Evolutionary conservation across 495 filamentous ascomycete genomes (phyloP).

Genomic region (Talaromyces borbonicus): DNA sequence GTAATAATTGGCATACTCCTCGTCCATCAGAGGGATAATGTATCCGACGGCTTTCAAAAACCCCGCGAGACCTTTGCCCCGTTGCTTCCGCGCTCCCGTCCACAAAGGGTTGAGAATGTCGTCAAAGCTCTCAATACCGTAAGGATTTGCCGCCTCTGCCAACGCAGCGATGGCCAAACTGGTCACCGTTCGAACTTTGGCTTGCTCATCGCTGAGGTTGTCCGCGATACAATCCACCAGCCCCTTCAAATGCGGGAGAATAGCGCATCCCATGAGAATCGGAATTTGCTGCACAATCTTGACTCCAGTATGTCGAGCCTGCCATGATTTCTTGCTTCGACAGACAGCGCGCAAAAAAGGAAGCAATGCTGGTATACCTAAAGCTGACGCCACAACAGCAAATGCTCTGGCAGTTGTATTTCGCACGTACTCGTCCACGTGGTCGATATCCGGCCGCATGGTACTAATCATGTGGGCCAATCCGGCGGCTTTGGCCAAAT

Average conservation of each 20-base stretch:
- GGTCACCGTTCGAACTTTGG: slow-evolving; percentile 93
- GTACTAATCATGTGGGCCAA: slow-evolving; percentile 98
- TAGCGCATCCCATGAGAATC: slow-evolving; percentile 98
- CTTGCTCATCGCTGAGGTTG: slow-evolving; percentile 94
- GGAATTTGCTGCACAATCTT: slow-evolving; percentile 99
- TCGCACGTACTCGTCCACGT: slow-evolving; percentile 97
- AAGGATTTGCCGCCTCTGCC: slow-evolving; percentile 93
- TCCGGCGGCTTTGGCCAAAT: slow-evolving; percentile 91
- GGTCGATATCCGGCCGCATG: slow-evolving; percentile 98
- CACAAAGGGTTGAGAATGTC: slow-evolving; percentile 95
- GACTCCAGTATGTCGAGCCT: slow-evolving; percentile 96
- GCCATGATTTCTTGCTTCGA: slow-evolving; percentile 97
- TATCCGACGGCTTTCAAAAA: slow-evolving; percentile 97
- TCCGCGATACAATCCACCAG: slow-evolving; percentile 94
- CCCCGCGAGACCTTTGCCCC: slow-evolving; percentile 89
- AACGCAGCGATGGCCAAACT: slow-evolving; percentile 91
- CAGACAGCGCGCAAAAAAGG: slow-evolving; percentile 95
- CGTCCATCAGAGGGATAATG: slow-evolving; percentile 98
- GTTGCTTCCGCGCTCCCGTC: slow-evolving; percentile 90
- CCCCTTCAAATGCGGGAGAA: slow-evolving; percentile 90
- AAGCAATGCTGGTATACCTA: slow-evolving; percentile 90
- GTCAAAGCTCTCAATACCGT: slow-evolving; percentile 98
- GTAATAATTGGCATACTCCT: slow-evolving; percentile 99
- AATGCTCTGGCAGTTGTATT: slow-evolving; percentile 98
- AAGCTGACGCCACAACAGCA: slow-evolving; percentile 91